Evolutionary conservation across 2,329 filamentous ascomycete species (phyloP), one percentile per base, ranked within the genome.

Genomic region (Fusarium guadeloupense): DNA sequence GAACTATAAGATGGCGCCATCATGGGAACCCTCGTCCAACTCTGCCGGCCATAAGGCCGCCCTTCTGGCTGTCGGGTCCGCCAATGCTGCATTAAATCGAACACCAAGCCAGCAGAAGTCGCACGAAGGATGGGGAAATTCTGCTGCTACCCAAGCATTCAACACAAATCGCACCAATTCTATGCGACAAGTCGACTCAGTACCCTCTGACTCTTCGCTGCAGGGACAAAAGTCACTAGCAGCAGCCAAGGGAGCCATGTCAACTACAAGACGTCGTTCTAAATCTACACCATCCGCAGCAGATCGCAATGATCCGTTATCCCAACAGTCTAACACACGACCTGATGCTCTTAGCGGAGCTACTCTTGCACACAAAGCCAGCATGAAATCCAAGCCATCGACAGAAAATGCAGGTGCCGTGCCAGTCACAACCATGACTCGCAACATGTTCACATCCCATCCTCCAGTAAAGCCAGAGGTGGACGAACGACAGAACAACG

Each of bases 221-320:
- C 82, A 83, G 38, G 82, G 81, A 30, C 84, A 85, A 58, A 88
- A 85, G 55, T 92, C 92, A 2, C 80, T 94, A 40, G 78, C 85
- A 30, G 92, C 92, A 35, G 93, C 92, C 12, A 89, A 89, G 43
- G 91, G 87, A 23, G 92, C 92, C n/a, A 88, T 92, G 77, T 80
- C 85, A 23, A 81, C 78, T 23, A 78, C 76, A 40, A 83, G 88
- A 54, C 83, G 83, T 55, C 83, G 90, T 59, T 83, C 91, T 7
- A 84, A 82, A 19, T 92, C 90, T 1, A 85, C 83, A 10, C 87
- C 88, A 13, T 78, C 80, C 14, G 68, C 75, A 7, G 73, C 62
- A 43, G 54, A 59, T 7, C 41, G 47, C 6, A 41, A 28, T 21
- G 49, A 57, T 19, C 37, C 58, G 19, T 60, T 62, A 73, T 53